phyloP scores from a whole-genome alignment of 2,329 filamentous ascomycete species.

The Sclerotiophoma versabilis region DNA sequence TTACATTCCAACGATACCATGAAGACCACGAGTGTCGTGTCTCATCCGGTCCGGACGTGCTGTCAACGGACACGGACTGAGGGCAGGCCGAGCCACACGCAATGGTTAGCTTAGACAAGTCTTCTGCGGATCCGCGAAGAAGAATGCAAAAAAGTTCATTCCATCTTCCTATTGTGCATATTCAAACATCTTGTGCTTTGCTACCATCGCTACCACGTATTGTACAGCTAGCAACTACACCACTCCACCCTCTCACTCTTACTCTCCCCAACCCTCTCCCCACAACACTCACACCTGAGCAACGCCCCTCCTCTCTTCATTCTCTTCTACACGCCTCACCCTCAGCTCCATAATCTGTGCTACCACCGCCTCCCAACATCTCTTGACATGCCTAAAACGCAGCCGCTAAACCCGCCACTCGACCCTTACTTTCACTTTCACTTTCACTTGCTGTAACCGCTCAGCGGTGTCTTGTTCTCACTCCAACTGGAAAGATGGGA shows the following conservation, averaged over 20 bases:
- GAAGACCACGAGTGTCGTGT: slow-evolving; percentile 32
- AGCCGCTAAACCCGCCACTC: too few species aligned
- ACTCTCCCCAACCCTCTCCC: not conserved
- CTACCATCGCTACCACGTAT: too few species aligned
- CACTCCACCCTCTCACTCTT: not conserved
- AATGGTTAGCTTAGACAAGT: slow-evolving; percentile 40
- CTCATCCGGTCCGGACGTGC: slow-evolving; percentile 23
- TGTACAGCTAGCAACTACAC: not conserved
- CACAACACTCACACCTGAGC: not conserved
- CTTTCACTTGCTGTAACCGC: too few species aligned
- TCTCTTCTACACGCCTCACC: too few species aligned
- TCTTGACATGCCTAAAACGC: too few species aligned
- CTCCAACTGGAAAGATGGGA: too few species aligned
- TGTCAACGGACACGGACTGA: slow-evolving; percentile 20
- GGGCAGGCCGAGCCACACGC: slow-evolving; percentile 42
- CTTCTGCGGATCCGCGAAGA: slow-evolving; percentile 32
- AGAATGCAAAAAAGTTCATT: slow-evolving; percentile 29
- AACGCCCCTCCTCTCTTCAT: too few species aligned
- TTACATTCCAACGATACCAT: slow-evolving; percentile 39
- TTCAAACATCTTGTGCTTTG: not conserved
- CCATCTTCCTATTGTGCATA: not conserved
- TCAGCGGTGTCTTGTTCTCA: too few species aligned
- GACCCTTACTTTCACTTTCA: too few species aligned
- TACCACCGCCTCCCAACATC: too few species aligned
- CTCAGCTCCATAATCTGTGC: too few species aligned